Conservation (phyloP, 2,329 filamentous ascomycete species). For the Colletotrichum chlorophyti region DNA sequence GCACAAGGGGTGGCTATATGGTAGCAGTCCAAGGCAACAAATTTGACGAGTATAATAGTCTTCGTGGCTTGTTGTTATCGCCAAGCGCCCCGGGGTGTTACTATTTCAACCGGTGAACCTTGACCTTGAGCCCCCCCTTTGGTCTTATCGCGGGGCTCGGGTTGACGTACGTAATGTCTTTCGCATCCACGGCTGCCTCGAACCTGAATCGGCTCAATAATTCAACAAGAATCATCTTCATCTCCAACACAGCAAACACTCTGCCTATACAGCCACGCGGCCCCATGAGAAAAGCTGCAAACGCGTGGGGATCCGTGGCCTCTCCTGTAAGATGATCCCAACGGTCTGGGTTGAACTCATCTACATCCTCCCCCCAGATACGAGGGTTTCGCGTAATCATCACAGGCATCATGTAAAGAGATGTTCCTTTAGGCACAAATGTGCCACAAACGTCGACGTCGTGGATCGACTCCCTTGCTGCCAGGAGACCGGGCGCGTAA, state of each 20-base stretch:
- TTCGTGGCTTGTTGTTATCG: too few species aligned
- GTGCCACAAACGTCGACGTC: constrained; percentile 42
- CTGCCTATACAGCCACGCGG: constrained; percentile 47
- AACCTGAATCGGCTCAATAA: constrained; percentile 40
- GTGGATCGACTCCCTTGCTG: constrained; percentile 37
- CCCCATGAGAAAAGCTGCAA: constrained; percentile 44
- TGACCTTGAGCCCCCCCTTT: not conserved
- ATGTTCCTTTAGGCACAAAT: constrained; percentile 43
- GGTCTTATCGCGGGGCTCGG: constrained; percentile 4
- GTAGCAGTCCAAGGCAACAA: too few species aligned
- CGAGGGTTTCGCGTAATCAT: constrained; percentile 42
- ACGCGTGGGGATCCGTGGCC: constrained; percentile 38
- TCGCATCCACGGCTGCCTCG: constrained; percentile 30
- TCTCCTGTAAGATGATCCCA: constrained; percentile 39
- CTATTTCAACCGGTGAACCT: not conserved
- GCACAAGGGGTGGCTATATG: too few species aligned
- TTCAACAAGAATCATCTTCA: constrained; percentile 44
- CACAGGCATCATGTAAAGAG: constrained; percentile 42
- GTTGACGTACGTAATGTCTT: constrained; percentile 31
- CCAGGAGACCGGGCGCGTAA: constrained; percentile 44
- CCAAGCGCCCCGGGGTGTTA: too few species aligned
- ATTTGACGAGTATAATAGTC: too few species aligned
- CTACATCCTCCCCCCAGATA: constrained; percentile 46
- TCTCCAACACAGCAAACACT: constrained; percentile 42
- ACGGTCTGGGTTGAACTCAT: constrained; percentile 44